These are phyloP conservation scores for Penicillium sp. DNA, from an alignment of 2,329 filamentous ascomycete genomes.

Conservation along the genomic window DNA sequence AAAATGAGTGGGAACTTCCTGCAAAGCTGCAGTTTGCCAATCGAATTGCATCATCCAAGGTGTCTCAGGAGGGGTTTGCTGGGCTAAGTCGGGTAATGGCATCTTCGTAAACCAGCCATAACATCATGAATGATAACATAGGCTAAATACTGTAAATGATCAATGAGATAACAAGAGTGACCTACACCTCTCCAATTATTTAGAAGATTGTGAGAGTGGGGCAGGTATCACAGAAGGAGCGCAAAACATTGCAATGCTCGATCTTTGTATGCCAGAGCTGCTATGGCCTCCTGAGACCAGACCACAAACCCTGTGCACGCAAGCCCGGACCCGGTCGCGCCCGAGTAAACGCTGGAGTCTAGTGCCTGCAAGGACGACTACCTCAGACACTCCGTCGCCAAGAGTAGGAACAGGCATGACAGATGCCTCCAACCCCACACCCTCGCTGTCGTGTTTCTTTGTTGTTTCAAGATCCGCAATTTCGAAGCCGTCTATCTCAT, in stretches of 20 bases:
- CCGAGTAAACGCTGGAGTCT: conserved; percentile 9
- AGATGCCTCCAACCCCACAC: conserved; percentile 6
- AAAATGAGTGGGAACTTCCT: conserved; percentile 46
- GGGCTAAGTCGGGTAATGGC: conserved; percentile 40
- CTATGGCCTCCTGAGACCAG: too few species aligned
- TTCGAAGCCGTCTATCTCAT: conserved; percentile 7
- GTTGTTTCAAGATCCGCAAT: conserved; percentile 8
- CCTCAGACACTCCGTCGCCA: conserved; percentile 3
- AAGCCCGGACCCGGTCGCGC: conserved; percentile 2
- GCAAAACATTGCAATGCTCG: neutral
- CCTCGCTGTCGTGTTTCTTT: conserved; percentile 3
- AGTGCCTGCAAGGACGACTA: conserved; percentile 7
- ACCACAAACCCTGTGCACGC: conserved; percentile 7
- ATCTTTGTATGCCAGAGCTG: too few species aligned
- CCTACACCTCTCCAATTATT: too few species aligned
- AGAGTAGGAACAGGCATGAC: conserved; percentile 5
- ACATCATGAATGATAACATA: too few species aligned
- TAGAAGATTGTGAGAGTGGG: too few species aligned
- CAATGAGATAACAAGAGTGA: too few species aligned
- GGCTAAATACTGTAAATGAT: too few species aligned
- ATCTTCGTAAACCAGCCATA: too few species aligned
- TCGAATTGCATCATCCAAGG: conserved; percentile 61
- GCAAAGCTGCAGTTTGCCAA: conserved; percentile 57
- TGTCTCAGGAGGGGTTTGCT: conserved; percentile 60
- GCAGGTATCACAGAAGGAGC: neutral